Conservation (phyloP, 2,329 filamentous ascomycete genomes). For the Apiospora kogelbergensis region DNA sequence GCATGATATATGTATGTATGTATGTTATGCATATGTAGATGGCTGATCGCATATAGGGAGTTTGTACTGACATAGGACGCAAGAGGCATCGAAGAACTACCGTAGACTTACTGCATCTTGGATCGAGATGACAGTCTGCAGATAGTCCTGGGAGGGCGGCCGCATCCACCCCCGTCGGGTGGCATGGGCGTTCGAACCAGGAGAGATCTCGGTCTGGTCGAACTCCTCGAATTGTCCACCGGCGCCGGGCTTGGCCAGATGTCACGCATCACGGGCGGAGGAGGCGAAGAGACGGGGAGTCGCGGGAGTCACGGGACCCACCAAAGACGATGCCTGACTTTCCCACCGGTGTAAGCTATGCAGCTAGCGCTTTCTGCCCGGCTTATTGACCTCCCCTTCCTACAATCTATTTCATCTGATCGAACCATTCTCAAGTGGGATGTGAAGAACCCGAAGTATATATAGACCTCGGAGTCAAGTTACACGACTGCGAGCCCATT, state of each 20-base stretch:
- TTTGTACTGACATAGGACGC: background rate
- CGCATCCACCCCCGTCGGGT: background rate
- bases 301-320: slow-evolving; percentile 4
- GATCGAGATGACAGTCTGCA: background rate
- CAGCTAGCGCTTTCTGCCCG: background rate
- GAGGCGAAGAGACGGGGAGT: background rate
- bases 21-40: background rate
- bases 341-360: background rate
- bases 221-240: background rate
- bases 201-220: background rate
- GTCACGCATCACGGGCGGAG: background rate
- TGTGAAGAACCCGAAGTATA: background rate
- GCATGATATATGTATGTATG: background rate
- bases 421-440: background rate
- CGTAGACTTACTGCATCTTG: background rate
- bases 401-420: background rate
- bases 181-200: background rate
- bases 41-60: background rate
- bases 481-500: background rate
- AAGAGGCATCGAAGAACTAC: background rate
- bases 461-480: background rate
- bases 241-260: background rate
- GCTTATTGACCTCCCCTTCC: background rate
- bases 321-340: background rate
- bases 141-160: background rate